phyloP scores from a whole-genome alignment of 352 stramenopile genomes.

The Blastocystis sp. region DNA sequence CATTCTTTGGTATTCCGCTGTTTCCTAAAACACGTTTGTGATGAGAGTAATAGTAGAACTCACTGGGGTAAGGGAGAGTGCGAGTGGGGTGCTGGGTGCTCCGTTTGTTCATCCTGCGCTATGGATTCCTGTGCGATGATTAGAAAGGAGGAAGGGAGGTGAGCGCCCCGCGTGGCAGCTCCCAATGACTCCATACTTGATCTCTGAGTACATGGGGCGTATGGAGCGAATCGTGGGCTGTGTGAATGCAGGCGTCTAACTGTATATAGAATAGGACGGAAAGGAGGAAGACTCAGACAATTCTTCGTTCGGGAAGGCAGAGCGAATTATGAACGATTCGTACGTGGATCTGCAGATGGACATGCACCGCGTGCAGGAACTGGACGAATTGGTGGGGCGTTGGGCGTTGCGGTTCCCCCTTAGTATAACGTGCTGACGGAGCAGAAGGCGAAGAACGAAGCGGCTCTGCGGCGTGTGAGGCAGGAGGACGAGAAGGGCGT shows the following conservation, averaged over 20 bases:
- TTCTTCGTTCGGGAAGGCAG: background rate
- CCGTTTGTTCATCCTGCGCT: too few species aligned
- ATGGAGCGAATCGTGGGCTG: background rate
- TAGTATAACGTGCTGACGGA: constrained; percentile 22
- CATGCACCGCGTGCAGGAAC: constrained; percentile 50
- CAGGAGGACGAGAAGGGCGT: constrained; percentile 8
- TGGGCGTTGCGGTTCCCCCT: too few species aligned
- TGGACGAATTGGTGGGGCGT: background rate
- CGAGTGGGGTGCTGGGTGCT: too few species aligned
- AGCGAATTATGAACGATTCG: constrained; percentile 3
- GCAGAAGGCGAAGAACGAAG: constrained; percentile 38
- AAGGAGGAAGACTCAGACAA: background rate
- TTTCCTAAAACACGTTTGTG: background rate
- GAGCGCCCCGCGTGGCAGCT: constrained; percentile 36
- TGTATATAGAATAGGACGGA: background rate
- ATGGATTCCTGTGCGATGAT: background rate
- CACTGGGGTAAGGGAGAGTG: too few species aligned
- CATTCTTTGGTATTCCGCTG: background rate
- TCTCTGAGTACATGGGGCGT: constrained; percentile 26
- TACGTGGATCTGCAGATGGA: constrained; percentile 61
- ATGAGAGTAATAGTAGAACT: too few species aligned
- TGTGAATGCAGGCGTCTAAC: background rate
- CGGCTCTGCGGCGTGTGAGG: constrained; percentile 5
- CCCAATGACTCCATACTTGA: constrained; percentile 63
- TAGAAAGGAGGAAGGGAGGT: constrained; percentile 17